Evolutionary conservation across 192 early-diverging fungal genomes (phyloP).

Genomic region (Thamnidium elegans): DNA sequence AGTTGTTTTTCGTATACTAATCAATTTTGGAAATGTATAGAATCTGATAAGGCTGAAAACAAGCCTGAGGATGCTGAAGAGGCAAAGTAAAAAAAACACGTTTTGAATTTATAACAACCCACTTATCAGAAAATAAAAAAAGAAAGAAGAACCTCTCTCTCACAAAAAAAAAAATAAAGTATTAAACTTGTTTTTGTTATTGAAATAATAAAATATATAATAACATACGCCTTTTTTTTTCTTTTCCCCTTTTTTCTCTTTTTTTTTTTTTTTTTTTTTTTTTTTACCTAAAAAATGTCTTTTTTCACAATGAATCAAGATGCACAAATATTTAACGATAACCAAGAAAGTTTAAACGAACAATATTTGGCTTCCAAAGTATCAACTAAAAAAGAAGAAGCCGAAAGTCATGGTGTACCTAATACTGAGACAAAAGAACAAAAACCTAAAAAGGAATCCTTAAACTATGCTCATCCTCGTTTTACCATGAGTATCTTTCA

Average conservation of each 20-base stretch:
- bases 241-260: not conserved
- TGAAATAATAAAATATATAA: too few relatives aligned
- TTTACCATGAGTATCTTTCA: conserved; percentile 69
- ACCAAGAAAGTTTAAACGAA: conserved; percentile 16
- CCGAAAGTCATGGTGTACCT: not conserved
- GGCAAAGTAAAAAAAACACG: not conserved
- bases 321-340: conserved; percentile 31
- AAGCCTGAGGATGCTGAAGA: not conserved
- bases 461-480: conserved; percentile 24
- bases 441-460: not conserved
- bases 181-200: too few relatives aligned
- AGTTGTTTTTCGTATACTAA: not conserved
- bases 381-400: not conserved
- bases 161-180: too few relatives aligned
- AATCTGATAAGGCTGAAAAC: not conserved
- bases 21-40: not conserved
- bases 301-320: conserved; percentile 26
- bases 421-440: not conserved
- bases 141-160: too few relatives aligned
- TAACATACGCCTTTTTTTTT: too few relatives aligned
- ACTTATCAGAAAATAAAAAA: too few relatives aligned
- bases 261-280: not conserved
- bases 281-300: not conserved
- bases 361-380: conserved; percentile 11
- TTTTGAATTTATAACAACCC: too few relatives aligned